Evolutionary conservation across 176 grass and related monocot species (phyloP).

Genomic region (Leersia perrieri): DNA sequence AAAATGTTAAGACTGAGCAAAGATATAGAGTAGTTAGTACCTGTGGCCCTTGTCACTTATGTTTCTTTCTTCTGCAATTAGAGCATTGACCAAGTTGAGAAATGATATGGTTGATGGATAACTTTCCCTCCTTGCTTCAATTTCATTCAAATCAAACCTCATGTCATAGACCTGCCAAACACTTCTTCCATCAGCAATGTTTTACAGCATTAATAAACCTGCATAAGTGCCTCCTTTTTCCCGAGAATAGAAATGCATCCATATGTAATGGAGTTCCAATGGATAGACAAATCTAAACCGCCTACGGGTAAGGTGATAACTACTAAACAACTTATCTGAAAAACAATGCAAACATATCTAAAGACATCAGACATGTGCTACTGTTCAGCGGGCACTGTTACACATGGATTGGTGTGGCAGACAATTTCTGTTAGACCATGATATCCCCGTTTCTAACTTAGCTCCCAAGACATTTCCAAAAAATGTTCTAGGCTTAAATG

Average conservation of each 20-base stretch:
- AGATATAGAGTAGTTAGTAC: slow-evolving; percentile 33
- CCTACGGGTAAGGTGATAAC: not conserved
- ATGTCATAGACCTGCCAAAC: slow-evolving; percentile 84
- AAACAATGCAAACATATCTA: not conserved
- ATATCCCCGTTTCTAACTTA: not conserved
- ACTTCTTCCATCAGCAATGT: slow-evolving; percentile 27
- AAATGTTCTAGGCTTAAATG: not conserved
- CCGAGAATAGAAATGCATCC: not conserved
- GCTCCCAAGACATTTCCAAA: not conserved
- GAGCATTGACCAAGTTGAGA: slow-evolving; percentile 91
- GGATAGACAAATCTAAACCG: not conserved
- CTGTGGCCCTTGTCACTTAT: slow-evolving; percentile 78
- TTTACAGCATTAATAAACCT: slow-evolving; percentile 23
- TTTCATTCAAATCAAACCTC: slow-evolving; percentile 96
- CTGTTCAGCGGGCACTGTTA: no score
- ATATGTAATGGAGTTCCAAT: not conserved
- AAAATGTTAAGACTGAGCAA: slow-evolving; percentile 11
- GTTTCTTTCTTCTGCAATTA: slow-evolving; percentile 86
- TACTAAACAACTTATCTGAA: not conserved
- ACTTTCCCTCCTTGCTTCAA: slow-evolving; percentile 92
- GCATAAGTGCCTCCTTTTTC: not conserved
- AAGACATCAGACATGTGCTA: not conserved
- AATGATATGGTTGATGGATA: slow-evolving; percentile 99
- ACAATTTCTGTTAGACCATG: not conserved
- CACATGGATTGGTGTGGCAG: not conserved